Evolutionary conservation across 129 eudicot genomes (phyloP).

Genomic region (Escallonia rubra): DNA sequence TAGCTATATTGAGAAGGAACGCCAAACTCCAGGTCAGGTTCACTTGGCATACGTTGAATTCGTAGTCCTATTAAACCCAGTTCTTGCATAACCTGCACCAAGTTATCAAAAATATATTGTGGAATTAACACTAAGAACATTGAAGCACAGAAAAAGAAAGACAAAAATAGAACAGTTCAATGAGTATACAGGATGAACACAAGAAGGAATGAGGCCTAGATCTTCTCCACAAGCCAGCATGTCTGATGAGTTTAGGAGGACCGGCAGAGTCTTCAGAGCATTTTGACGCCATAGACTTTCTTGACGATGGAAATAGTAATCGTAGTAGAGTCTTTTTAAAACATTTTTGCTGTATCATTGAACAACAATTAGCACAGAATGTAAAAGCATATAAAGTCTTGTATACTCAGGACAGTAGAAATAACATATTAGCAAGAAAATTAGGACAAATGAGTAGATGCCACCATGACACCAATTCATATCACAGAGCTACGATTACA

Average conservation of each 20-base stretch:
- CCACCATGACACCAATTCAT: too few relatives aligned
- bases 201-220: conserved; percentile 91
- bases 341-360: conserved; percentile 67
- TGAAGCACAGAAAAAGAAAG: background rate
- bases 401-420: too few relatives aligned
- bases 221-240: conserved; percentile 99
- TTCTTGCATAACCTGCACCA: conserved; percentile 94
- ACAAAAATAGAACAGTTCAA: conserved; percentile 2
- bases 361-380: background rate
- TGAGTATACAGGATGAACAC: conserved; percentile 93
- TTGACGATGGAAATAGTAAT: conserved; percentile 96
- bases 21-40: conserved; percentile 80
- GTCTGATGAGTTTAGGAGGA: conserved; percentile 87
- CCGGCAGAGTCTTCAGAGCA: conserved; percentile 95
- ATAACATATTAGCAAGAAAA: too few relatives aligned
- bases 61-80: conserved; percentile 91
- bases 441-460: too few relatives aligned
- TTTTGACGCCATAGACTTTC: conserved; percentile 93
- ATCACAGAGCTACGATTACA: too few relatives aligned
- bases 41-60: conserved; percentile 98
- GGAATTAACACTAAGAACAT: background rate
- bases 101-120: conserved; percentile 1
- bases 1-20: conserved; percentile 90
- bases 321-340: conserved; percentile 76
- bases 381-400: too few relatives aligned